phyloP scores from a whole-genome alignment of 2,329 filamentous ascomycete genomes.

The Talaromyces rugulosus region DNA sequence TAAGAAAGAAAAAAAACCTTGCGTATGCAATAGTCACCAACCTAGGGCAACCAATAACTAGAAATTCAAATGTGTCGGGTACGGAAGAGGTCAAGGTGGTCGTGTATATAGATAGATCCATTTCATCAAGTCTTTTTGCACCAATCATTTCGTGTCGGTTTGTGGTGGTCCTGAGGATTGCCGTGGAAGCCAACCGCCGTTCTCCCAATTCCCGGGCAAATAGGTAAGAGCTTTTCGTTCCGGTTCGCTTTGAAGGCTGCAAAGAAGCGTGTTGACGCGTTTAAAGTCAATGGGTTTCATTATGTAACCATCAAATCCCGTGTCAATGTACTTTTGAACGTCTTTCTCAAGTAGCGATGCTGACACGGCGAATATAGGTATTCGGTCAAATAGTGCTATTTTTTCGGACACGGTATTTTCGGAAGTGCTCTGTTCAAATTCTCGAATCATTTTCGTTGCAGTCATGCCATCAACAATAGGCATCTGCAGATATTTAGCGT shows the following conservation, averaged over 20 bases:
- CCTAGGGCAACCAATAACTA: too few species aligned
- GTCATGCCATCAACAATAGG: slow-evolving; percentile 81
- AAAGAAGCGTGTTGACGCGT: slow-evolving; percentile 64
- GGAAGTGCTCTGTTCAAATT: slow-evolving; percentile 57
- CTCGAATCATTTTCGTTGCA: slow-evolving; percentile 78
- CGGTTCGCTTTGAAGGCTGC: slow-evolving; percentile 60
- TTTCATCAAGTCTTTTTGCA: neutral
- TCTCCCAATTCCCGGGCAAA: slow-evolving; percentile 69
- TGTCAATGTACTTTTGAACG: slow-evolving; percentile 64
- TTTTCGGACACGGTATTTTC: slow-evolving; percentile 54
- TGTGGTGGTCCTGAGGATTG: neutral
- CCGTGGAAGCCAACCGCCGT: slow-evolving; percentile 73
- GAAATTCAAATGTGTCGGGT: neutral
- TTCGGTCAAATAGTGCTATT: slow-evolving; percentile 58
- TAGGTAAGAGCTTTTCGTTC: slow-evolving; percentile 63
- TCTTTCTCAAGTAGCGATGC: slow-evolving; percentile 73
- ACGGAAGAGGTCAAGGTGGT: neutral
- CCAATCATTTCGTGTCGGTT: neutral
- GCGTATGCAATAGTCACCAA: too few species aligned
- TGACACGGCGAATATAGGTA: slow-evolving; percentile 83
- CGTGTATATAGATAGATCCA: neutral
- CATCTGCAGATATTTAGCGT: slow-evolving; percentile 57
- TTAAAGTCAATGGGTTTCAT: slow-evolving; percentile 82
- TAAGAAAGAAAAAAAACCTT: neutral
- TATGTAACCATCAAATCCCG: slow-evolving; percentile 88